Percentiles rank a stretch among this genome's conserved stretches.
phyloP scores from a whole-genome alignment of 2,329 filamentous ascomycete genomes.

The Didymosphaeria variabile region DNA sequence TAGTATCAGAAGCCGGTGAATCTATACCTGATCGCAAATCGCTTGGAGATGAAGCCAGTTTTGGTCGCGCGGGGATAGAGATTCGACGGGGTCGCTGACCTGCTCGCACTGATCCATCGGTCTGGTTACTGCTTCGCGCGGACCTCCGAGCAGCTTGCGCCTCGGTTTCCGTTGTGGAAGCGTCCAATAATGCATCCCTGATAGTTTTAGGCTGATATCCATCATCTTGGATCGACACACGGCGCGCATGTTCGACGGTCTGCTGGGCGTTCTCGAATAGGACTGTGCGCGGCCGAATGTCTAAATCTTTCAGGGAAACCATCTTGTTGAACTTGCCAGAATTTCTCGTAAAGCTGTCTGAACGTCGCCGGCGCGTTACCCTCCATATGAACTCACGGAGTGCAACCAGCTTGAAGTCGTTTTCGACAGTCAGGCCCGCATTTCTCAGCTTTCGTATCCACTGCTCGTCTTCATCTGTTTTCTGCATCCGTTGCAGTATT shows the following conservation, averaged over 20 bases:
- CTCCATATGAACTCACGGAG: slow-evolving; percentile 93
- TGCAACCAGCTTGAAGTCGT: slow-evolving; percentile 88
- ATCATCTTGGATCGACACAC: slow-evolving; percentile 44
- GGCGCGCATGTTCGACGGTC: slow-evolving; percentile 53
- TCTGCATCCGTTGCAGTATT: slow-evolving; percentile 70
- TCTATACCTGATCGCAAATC: slow-evolving; percentile 27
- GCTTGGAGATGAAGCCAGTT: slow-evolving; percentile 24
- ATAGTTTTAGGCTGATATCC: slow-evolving; percentile 73
- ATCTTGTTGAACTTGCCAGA: slow-evolving; percentile 70
- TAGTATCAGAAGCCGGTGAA: slow-evolving; percentile 41
- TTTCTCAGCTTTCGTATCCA: slow-evolving; percentile 89
- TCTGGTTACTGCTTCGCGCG: slow-evolving; percentile 51
- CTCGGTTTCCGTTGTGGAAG: slow-evolving; percentile 86
- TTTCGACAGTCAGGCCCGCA: slow-evolving; percentile 80
- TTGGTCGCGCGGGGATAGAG: slow-evolving; percentile 35
- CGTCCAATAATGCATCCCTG: slow-evolving; percentile 88
- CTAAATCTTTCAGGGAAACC: slow-evolving; percentile 76
- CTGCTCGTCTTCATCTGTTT: slow-evolving; percentile 91
- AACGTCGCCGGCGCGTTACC: slow-evolving; percentile 75
- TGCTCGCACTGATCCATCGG: slow-evolving; percentile 44
- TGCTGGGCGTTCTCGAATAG: slow-evolving; percentile 76
- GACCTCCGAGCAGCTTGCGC: slow-evolving; percentile 59
- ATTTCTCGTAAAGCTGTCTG: slow-evolving; percentile 56
- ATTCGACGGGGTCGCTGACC: slow-evolving; percentile 31
- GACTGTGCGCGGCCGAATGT: slow-evolving; percentile 85